These are phyloP conservation scores for Chalciporus pseudorubinellus DNA, from an alignment of 768 basidiomycete species.

Conservation along the genomic window DNA sequence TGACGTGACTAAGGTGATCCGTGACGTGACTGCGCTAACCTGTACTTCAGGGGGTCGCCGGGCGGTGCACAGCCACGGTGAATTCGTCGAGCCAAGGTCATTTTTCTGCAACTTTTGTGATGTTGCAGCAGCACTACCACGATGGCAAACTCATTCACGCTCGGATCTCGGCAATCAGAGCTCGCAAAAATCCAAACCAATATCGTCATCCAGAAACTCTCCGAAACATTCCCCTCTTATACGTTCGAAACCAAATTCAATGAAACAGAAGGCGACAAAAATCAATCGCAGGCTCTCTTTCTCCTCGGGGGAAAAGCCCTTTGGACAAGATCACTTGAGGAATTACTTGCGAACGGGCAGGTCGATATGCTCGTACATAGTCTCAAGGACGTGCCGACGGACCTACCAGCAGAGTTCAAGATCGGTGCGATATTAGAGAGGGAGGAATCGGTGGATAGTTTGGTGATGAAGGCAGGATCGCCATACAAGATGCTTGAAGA, in stretches of 20 bases:
- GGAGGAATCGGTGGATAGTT: constrained; percentile 84
- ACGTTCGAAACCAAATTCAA: constrained; percentile 56
- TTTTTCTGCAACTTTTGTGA: too few relatives aligned
- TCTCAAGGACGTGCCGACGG: constrained; percentile 91
- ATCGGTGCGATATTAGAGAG: constrained; percentile 83
- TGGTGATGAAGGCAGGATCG: constrained; percentile 79
- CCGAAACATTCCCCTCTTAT: constrained; percentile 49
- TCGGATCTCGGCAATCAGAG: constrained; percentile 86
- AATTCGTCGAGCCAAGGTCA: too few relatives aligned
- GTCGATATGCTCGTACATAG: constrained; percentile 94
- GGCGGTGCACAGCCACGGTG: too few relatives aligned
- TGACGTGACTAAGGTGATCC: too few relatives aligned
- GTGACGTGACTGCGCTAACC: too few relatives aligned
- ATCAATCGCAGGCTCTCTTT: constrained; percentile 86
- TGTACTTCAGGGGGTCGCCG: too few relatives aligned
- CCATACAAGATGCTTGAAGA: constrained; percentile 74
- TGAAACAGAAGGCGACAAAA: constrained; percentile 82
- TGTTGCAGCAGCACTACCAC: too few relatives aligned
- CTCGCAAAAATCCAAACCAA: constrained; percentile 91
- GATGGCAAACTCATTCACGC: constrained; percentile 46
- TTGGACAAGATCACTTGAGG: constrained; percentile 97
- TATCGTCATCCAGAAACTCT: constrained; percentile 65
- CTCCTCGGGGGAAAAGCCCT: constrained; percentile 86
- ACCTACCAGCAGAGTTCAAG: constrained; percentile 78
- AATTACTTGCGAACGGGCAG: constrained; percentile 62